Base-by-base conservation (phyloP, 768 basidiomycete genomes). In the Thelephora aurantiotincta region DNA sequence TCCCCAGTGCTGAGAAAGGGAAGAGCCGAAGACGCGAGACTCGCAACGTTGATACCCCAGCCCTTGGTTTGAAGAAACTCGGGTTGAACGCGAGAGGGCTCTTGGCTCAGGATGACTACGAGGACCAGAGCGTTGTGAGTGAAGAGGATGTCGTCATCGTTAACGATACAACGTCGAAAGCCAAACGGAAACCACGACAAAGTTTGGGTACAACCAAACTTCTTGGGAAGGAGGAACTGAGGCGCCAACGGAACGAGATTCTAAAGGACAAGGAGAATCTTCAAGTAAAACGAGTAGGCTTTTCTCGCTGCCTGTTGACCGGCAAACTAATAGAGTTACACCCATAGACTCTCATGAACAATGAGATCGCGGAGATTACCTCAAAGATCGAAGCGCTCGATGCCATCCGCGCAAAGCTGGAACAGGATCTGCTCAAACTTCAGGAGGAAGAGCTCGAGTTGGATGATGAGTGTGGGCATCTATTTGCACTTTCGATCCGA, bases 391-490 rank as follows among this genome's bases (percentile, higher is more conserved):
- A 80, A 45, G 78, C 82, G 4, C 65, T 98, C 33, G 89, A 93
- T 55, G 71, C 66, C 13, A 87, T 97, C 48, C 72, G 91, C 47
- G 70, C 75, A 7, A 82, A 82, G 53, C 68, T 98, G 20, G 87
- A 92, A 58, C 71, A 79, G 37, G 82, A 89, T 58, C 68, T 99
- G 6, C 65, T 98, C 30, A 85, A 77, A 59, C 61, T 97, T 42
- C 87, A 93, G 49, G 94, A 99, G 60, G 94, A 98, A 55, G 93
- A 96, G 52, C 68, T 99, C 19, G 94, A 97, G 58, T 67, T 99
- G n/a, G 90, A 96, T 57, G 94, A 96, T 51, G 94, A 99, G 66
- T 63, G 91, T 93, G 57, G 57, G 88, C 72, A 11, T 42, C 19
- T 44, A 7, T 20, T 35, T 38, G 22, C 34, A 38, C 16, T 48